Conservation (phyloP, 2,329 filamentous ascomycete genomes). For the Ophiostoma angusticollis region DNA sequence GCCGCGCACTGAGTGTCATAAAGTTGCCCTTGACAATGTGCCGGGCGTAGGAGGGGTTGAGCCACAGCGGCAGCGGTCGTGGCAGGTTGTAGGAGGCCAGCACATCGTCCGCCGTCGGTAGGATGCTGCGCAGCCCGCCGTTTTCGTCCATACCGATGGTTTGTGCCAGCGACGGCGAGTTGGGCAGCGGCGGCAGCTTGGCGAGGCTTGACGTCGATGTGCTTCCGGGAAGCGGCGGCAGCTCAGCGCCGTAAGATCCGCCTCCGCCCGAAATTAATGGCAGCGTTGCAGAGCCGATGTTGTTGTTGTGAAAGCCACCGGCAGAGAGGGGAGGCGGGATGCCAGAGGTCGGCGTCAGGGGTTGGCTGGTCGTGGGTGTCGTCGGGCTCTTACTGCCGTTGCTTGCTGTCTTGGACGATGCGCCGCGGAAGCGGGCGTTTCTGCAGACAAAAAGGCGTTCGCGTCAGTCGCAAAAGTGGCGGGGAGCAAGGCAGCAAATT, state of each 20-base stretch:
- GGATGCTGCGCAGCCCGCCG: conserved; percentile 30
- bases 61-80: conserved; percentile 57
- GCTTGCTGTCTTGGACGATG: conserved; percentile 4
- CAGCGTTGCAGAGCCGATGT: background rate
- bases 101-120: conserved; percentile 31
- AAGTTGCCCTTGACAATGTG: conserved; percentile 97
- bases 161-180: conserved; percentile 50
- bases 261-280: background rate
- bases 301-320: background rate
- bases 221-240: conserved; percentile 35
- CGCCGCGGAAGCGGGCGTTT: conserved; percentile 13
- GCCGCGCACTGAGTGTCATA: conserved; percentile 84
- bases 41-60: conserved; percentile 61
- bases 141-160: conserved; percentile 57
- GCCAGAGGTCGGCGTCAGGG: conserved; percentile 27
- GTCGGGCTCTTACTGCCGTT: conserved; percentile 11
- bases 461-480: background rate
- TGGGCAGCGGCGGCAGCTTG: conserved; percentile 48
- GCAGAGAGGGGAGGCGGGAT: conserved; percentile 1
- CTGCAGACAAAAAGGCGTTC: background rate
- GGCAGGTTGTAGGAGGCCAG: conserved; percentile 52
- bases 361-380: conserved; percentile 10
- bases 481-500: background rate
- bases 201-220: conserved; percentile 40
- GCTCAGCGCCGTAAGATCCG: conserved; percentile 8